A percentile compares a stretch with the other conserved stretches of the same genome.
Conservation (phyloP, 2,329 filamentous ascomycete species). For the Xylariaceae sp. region DNA sequence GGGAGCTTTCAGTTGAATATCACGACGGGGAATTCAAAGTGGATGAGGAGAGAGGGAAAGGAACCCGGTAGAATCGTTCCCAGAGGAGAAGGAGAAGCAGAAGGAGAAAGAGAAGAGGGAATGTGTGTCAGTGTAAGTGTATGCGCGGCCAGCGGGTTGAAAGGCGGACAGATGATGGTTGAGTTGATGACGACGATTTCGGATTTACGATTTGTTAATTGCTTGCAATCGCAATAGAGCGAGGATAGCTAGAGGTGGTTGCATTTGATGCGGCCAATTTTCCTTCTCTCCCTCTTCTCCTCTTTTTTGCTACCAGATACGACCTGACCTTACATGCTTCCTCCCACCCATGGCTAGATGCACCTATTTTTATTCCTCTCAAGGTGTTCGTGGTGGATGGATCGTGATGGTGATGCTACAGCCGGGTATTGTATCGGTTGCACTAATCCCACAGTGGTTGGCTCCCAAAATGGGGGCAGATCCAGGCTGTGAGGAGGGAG, state of each 20-base stretch:
- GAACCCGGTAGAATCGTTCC: neutral
- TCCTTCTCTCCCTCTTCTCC: constrained; percentile 1
- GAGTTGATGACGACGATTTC: constrained; percentile 11
- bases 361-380: constrained; percentile 12
- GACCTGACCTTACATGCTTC: constrained; percentile 13
- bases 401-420: constrained; percentile 22
- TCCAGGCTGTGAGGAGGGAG: too few relatives aligned
- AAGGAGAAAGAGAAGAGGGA: neutral
- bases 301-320: constrained; percentile 11
- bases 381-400: constrained; percentile 8
- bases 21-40: constrained; percentile 11
- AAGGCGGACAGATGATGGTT: constrained; percentile 9
- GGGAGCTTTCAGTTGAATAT: constrained; percentile 4
- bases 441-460: constrained; percentile 4
- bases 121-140: constrained; percentile 1
- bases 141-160: constrained; percentile 11
- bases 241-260: neutral
- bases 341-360: constrained; percentile 14
- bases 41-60: neutral
- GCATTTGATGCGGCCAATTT: neutral
- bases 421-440: constrained; percentile 13
- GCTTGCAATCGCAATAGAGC: constrained; percentile 2
- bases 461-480: constrained; percentile 3
- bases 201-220: constrained; percentile 1
- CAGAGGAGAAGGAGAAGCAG: neutral